Conservation (phyloP, 768 basidiomycete species). For the Steccherinum ochraceum region DNA sequence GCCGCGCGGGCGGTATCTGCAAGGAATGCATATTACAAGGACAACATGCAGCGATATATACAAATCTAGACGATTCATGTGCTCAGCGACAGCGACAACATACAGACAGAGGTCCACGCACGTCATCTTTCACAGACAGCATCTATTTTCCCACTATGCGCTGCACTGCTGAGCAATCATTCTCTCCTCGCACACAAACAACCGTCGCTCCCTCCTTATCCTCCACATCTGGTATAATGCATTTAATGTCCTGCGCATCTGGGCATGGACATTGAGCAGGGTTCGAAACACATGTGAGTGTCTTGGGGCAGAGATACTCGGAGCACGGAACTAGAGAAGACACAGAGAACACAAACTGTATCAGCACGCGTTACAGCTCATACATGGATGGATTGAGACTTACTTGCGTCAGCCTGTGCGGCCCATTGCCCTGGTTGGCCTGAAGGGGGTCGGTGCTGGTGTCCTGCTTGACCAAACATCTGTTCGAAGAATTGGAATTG, state of each 20-base stretch:
- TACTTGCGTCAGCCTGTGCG: constrained; percentile 60
- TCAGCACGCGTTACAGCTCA: neutral
- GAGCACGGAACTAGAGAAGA: constrained; percentile 57
- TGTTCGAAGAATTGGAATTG: constrained; percentile 79
- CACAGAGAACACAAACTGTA: neutral
- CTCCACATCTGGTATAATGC: constrained; percentile 58
- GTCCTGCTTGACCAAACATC: constrained; percentile 64
- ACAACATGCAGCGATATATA: too few species aligned
- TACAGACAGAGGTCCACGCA: too few species aligned
- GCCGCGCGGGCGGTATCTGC: too few species aligned
- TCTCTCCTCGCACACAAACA: constrained; percentile 60
- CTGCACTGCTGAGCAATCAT: constrained; percentile 59
- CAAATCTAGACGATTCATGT: too few species aligned
- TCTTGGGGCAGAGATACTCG: constrained; percentile 69
- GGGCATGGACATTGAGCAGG: constrained; percentile 77
- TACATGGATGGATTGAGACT: constrained; percentile 13
- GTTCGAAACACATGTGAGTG: constrained; percentile 58
- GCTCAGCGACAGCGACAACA: too few species aligned
- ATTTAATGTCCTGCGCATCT: constrained; percentile 69
- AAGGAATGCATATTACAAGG: too few species aligned
- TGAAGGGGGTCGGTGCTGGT: constrained; percentile 45
- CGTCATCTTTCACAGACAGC: too few species aligned
- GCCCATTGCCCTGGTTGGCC: constrained; percentile 49
- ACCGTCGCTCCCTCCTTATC: constrained; percentile 52
- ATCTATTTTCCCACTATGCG: constrained; percentile 38